Evolutionary conservation across 345 rosid species (phyloP).

Genomic region (Pseudoturritis turrita): DNA sequence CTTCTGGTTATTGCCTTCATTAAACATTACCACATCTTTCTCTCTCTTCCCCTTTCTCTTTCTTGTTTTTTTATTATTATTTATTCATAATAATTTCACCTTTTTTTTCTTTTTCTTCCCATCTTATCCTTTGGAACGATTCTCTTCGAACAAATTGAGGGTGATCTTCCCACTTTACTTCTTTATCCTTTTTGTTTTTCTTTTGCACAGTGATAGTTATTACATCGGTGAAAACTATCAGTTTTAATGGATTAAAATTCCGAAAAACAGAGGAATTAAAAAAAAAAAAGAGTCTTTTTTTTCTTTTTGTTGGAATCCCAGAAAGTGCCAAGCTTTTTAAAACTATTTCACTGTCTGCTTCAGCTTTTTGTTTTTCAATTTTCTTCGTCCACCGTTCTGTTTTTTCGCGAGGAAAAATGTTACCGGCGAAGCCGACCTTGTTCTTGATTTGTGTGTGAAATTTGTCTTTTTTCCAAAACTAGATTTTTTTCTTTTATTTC

Average conservation of each 20-base stretch:
- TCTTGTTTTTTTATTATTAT: not conserved
- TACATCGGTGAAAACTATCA: constrained; percentile 1
- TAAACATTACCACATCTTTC: constrained; percentile 1
- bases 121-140: constrained; percentile 23
- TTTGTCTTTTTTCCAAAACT: not conserved
- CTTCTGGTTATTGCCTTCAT: constrained; percentile 22
- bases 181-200: no score
- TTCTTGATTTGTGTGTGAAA: constrained; percentile 3
- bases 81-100: not conserved
- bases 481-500: not conserved
- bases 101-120: not conserved
- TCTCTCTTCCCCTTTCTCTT: not conserved
- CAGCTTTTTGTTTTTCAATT: not conserved
- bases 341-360: no score
- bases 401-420: constrained; percentile 16
- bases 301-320: not conserved
- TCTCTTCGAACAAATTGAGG: constrained; percentile 11
- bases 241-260: not conserved
- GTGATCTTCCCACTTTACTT: constrained; percentile 4
- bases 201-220: constrained; percentile 5
- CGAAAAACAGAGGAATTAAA: not conserved
- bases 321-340: constrained; percentile 9
- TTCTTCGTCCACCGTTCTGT: not conserved
- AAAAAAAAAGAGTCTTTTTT: not conserved
- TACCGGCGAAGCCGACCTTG: constrained; percentile 29